Base-by-base conservation (phyloP, 225 moss, liverwort and hornwort species). In the Sphagnum tenellum region DNA sequence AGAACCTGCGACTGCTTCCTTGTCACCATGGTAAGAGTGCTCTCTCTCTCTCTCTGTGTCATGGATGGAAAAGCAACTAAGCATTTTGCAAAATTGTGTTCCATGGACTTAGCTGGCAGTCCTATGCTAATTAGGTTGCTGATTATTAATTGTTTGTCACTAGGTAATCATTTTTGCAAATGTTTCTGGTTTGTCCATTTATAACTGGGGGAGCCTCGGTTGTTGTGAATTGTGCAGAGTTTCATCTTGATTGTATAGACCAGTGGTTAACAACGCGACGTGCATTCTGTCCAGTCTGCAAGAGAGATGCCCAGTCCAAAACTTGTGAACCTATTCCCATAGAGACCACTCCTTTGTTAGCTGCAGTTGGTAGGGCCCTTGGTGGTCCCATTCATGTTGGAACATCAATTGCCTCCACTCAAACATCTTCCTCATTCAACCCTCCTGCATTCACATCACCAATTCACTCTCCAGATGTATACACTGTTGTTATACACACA, bases 231-330 rank as follows among this genome's bases (percentile, higher is more conserved):
- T 47, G 8, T 76, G 79, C 96, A 98, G 96, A 93, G 61, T 98
- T 98, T 72, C 96, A 98, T 64, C 68, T 81, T 11, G 83, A 76
- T 45, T 98, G 96, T 60, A 92, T 98, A 73, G 96, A 98, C 70
- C 96, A 92, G 67, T 98, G 96, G 96, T 76, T 98, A 49, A 81
- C 89, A 75, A 98, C 96, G 50, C 77, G 93, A 61, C 79, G 90
- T 69, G 92, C 92, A 4, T 98, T 98, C 62, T 98, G 96, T 80
- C 96, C 96, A 64, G 85, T 98, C 13, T 98, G 96, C 79, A 98
- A 98, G 75, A 86, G 89, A 67, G 96, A 98, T 72, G 96, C 93
- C 3, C 79, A 78, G 60, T 65, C 74, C 3, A 73, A 85, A 47
- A 76, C 55, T 50, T 54, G 74, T 29, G 82, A 80, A 50, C 75